Evolutionary conservation across 371 early-diverging fungal genomes (phyloP), one percentile per base, ranked within the genome.

Genomic region (Rhizomucor miehei): DNA sequence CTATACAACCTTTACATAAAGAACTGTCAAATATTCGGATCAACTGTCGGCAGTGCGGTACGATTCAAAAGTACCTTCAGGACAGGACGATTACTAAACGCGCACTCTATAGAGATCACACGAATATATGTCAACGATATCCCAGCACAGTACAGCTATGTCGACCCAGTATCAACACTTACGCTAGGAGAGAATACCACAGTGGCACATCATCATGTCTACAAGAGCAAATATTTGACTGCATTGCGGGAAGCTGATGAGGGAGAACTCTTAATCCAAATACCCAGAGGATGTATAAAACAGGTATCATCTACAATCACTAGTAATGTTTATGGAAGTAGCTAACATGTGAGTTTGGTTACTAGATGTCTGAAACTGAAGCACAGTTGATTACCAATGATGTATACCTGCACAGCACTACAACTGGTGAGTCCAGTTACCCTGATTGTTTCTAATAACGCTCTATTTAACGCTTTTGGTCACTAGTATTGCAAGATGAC

Each of bases 21-120:
- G 76, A 78, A 50, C 56, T 88, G 9, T 48, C 63, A 17, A 62
- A 50, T 8, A 54, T 86, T 24, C 71, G 73, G 40, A 69, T 88
- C 52, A 85, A 88, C 56, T 80, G 80, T 53, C 78, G 86, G 21
- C 87, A 85, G 55, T 75, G 77, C 67, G 69, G 87, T 86, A 82
- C 19, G 75, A 4, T 3, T 29, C 29, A 29, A 29, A 8, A 8
- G 8, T 8, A 8, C 3, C 8, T 29, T 8, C 29, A 29, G 29
- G 29, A 29, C 29, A 29, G 8, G 8, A 8, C 29, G 29, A 29
- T 29, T 8, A 29, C 29, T 29, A 29, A 29, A 29, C 29, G 29
- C 29, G 29, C 29, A 29, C n/a, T n/a, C n/a, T 29, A 29, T 25
- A 90, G 90, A 72, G 21, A 76, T 90, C 13, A 55, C 65, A 16